These are phyloP conservation scores for Fusarium burgessii DNA, from an alignment of 2,329 filamentous ascomycete genomes.

Conservation along the genomic window DNA sequence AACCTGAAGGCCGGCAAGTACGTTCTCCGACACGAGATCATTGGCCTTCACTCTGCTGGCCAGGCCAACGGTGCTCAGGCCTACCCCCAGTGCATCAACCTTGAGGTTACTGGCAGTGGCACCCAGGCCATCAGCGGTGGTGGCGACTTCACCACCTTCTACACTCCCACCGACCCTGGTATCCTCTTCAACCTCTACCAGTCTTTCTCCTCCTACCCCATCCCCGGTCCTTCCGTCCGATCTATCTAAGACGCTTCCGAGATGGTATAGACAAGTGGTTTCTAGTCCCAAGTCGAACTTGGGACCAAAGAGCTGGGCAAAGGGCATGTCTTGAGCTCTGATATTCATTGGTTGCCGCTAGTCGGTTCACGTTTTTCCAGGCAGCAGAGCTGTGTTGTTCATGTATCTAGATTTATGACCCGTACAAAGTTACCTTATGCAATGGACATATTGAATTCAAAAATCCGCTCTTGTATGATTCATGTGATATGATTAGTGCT, in stretches of 20 bases:
- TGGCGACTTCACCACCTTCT: constrained; percentile 52
- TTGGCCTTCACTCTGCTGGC: constrained; percentile 64
- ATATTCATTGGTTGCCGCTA: constrained; percentile 23
- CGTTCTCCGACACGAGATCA: constrained; percentile 67
- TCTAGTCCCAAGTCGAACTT: background rate
- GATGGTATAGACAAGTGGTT: constrained; percentile 4
- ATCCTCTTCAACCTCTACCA: constrained; percentile 53
- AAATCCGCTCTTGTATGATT: background rate
- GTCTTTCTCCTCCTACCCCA: constrained; percentile 46
- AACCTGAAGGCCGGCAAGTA: constrained; percentile 64
- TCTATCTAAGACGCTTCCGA: constrained; percentile 15
- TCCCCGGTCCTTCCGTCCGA: constrained; percentile 48
- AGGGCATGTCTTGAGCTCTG: constrained; percentile 1
- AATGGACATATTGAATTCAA: background rate
- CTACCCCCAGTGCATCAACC: constrained; percentile 66
- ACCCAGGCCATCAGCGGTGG: constrained; percentile 45
- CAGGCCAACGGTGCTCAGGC: constrained; percentile 57
- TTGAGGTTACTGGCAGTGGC: constrained; percentile 59
- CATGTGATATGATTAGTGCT: background rate
- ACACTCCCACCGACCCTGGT: constrained; percentile 51
- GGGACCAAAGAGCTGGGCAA: constrained; percentile 7
- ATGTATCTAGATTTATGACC: constrained; percentile 31
- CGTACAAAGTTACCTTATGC: constrained; percentile 14
- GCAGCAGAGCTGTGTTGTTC: constrained; percentile 29
- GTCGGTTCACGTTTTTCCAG: constrained; percentile 22